phyloP scores from a whole-genome alignment of 2,329 filamentous ascomycete species.

The Dothistroma pini region DNA sequence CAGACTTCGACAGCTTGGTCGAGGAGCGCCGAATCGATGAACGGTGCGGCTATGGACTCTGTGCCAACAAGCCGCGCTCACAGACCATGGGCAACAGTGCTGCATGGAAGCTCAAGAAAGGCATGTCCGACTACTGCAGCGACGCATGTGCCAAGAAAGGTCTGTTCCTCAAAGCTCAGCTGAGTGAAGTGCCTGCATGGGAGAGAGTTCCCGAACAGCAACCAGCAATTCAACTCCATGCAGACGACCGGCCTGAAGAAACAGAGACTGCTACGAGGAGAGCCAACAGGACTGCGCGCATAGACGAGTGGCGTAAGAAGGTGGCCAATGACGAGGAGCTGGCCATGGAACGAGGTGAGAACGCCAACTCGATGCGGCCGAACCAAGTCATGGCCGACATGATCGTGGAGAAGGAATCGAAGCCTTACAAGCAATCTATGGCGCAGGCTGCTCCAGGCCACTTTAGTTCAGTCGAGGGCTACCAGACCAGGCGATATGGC shows the following conservation, averaged over 20 bases:
- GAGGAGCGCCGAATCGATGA: slow-evolving; percentile 82
- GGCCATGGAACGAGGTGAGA: slow-evolving; percentile 45
- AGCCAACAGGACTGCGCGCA: slow-evolving; percentile 32
- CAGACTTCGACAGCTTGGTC: slow-evolving; percentile 85
- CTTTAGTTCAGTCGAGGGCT: slow-evolving; percentile 30
- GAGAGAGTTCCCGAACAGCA: slow-evolving; percentile 58
- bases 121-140: slow-evolving; percentile 85
- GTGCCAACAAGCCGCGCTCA: slow-evolving; percentile 57
- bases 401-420: slow-evolving; percentile 34
- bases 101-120: slow-evolving; percentile 65
- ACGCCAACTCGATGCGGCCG: slow-evolving; percentile 27
- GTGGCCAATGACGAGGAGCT: slow-evolving; percentile 36
- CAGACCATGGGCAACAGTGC: slow-evolving; percentile 48
- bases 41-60: slow-evolving; percentile 81
- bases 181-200: slow-evolving; percentile 82
- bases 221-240: slow-evolving; percentile 40
- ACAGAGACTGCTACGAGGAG: slow-evolving; percentile 22
- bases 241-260: slow-evolving; percentile 29
- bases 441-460: slow-evolving; percentile 8
- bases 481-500: slow-evolving; percentile 24
- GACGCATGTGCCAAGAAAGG: slow-evolving; percentile 72
- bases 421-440: slow-evolving; percentile 14
- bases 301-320: slow-evolving; percentile 31
- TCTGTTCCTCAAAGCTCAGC: slow-evolving; percentile 82
- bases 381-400: slow-evolving; percentile 32